A percentile compares a stretch with the other conserved stretches of the same genome.
Evolutionary conservation across 192 early-diverging fungal genomes (phyloP).

Genomic region (Entophlyctis helioformis): DNA sequence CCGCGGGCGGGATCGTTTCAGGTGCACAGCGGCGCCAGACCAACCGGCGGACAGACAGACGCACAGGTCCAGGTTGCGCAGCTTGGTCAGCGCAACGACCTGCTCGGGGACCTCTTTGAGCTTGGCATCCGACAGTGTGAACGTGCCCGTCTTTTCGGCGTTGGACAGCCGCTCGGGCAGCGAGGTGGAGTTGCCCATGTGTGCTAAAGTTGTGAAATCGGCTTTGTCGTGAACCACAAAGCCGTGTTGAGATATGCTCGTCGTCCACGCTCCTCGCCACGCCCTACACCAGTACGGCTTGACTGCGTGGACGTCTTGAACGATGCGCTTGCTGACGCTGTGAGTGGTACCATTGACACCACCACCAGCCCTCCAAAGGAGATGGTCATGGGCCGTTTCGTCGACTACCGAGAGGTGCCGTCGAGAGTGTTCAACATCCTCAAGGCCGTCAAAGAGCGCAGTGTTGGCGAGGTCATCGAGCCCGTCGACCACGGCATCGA

Average conservation of each 20-base stretch:
- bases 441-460: neutral
- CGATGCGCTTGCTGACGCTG: no score
- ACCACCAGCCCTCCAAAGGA: slow-evolving; percentile 6
- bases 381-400: slow-evolving; percentile 14
- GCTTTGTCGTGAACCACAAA: no score
- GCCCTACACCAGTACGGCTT: no score
- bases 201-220: no score
- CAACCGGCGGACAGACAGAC: no score
- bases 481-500: slow-evolving; percentile 39
- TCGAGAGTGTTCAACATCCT: slow-evolving; percentile 13
- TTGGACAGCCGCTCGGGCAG: slow-evolving; percentile 5
- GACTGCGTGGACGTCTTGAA: no score
- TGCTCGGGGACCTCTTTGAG: slow-evolving; percentile 3
- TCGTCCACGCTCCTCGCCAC: no score
- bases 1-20: neutral
- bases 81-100: slow-evolving; percentile 3
- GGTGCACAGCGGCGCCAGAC: no score
- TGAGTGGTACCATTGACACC: no score
- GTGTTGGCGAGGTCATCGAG: neutral
- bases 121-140: slow-evolving; percentile 5
- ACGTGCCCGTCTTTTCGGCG: slow-evolving; percentile 7
- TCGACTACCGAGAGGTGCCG: slow-evolving; percentile 19
- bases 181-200: slow-evolving; percentile 9
- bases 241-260: no score
- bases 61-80: slow-evolving; percentile 10